A percentile compares a stretch with the other conserved stretches of the same genome.
phyloP scores from a whole-genome alignment of 2,329 filamentous ascomycete species.

The Pestalotiopsis sp. region DNA sequence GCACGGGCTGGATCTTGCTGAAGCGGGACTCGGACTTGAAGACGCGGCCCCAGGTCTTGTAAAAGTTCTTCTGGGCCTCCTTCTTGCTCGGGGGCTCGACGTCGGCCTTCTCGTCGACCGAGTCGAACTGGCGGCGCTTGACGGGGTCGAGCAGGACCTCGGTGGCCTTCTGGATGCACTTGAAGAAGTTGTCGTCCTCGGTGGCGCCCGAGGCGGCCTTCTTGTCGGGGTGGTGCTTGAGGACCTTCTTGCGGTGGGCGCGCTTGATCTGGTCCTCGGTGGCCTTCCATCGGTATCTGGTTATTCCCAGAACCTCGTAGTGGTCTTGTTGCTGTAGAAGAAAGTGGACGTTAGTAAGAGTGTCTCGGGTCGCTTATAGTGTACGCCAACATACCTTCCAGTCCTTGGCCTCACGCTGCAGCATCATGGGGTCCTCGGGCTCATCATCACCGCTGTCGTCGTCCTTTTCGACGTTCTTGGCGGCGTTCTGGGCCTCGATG shows the following conservation, averaged over 20 bases:
- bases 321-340: slow-evolving; percentile 80
- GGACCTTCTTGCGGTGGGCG: slow-evolving; percentile 98
- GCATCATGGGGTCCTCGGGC: slow-evolving; percentile 88
- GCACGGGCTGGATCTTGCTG: slow-evolving; percentile 88
- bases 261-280: slow-evolving; percentile 99
- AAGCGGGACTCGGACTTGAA: slow-evolving; percentile 94
- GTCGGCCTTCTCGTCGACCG: slow-evolving; percentile 91
- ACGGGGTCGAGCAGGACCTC: slow-evolving; percentile 90
- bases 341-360: not conserved
- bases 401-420: slow-evolving; percentile 94
- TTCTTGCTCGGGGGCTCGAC: slow-evolving; percentile 94
- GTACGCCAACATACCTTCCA: slow-evolving; percentile 76
- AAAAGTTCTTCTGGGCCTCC: slow-evolving; percentile 85
- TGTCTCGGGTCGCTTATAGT: not conserved
- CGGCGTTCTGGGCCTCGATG: slow-evolving; percentile 91
- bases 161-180: slow-evolving; percentile 98
- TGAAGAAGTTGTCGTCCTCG: slow-evolving; percentile 99
- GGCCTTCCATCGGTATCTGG: slow-evolving; percentile 88
- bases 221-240: slow-evolving; percentile 99
- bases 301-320: slow-evolving; percentile 92
- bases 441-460: slow-evolving; percentile 92
- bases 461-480: slow-evolving; percentile 93
- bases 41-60: slow-evolving; percentile 89
- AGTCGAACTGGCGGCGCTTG: slow-evolving; percentile 94
- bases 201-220: slow-evolving; percentile 85